Base-by-base conservation (phyloP, 495 filamentous ascomycete genomes). In the Penicillium ucsense region DNA sequence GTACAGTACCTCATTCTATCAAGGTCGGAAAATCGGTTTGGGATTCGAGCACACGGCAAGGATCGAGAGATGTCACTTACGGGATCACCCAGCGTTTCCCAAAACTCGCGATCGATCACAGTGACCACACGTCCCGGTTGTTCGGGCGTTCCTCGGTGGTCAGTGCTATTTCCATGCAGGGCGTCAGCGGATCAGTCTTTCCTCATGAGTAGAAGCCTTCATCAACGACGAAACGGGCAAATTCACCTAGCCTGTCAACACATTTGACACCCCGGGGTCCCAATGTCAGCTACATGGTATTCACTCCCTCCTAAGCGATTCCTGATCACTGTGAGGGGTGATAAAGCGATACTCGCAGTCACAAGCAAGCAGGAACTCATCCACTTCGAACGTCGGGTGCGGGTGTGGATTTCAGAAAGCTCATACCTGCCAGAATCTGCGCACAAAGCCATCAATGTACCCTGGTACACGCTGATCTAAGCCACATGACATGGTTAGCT, bases 91-190 rank as follows among this genome's bases (percentile, higher is more conserved):
- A 97, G 66, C 4, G 76, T 83, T 53, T 85, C 79, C 89, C 88
- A 97, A 62, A 85, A 85, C 2, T 74, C 70, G 30, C 80, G 80
- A 53, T 86, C 81, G 51, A 97, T 95, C 8, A 99, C 77, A 0
- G 92, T 99, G 6, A 94, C 91, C 27, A 99, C 94, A 35, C 92
- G 81, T 0, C 92, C 92, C 4, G 92, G 92, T 3, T 80, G 77
- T 56, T 82, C 76, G 32, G 87, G 88, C 0, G 94, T 97, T 39
- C 92, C 92, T 46, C 92, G 85, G 63, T 99, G 92, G 72, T 99
- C 92, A 65, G 94, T 79, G 66, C 90, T 72, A 37, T 42, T 30
- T 35, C 9, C 31, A 28, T 28, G 36, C 7, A 8, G 5, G 20
- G 20, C 5, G 10, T 7, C 35, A 35, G 6, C 30, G 30, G 2